Base-by-base conservation (phyloP, 1,139 yeast species). In the Pichia terricola region DNA sequence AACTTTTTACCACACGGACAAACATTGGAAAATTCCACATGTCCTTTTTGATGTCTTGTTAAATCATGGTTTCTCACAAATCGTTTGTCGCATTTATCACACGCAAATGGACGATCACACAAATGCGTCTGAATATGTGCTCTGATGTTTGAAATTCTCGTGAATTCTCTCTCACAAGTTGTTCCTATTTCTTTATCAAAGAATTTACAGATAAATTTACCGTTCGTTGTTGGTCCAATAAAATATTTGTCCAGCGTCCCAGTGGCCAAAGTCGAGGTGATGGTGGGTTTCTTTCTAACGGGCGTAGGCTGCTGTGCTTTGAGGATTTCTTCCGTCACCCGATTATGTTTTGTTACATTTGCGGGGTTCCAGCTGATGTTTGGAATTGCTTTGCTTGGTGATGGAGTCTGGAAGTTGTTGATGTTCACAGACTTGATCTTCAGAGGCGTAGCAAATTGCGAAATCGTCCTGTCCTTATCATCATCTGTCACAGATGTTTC, bases 51-150 rank as follows among this genome's bases (percentile, higher is more conserved):
- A 58, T 94, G 99, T 49, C 99, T 75, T 48, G 88, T 77, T 55
- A 94, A 70, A 64, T 94, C 99, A 60, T 94, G 98, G 52, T 94
- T 96, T 40, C 95, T 69, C 16, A 85, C 95, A 64, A 85, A 85
- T 41, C 80, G 72, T 51, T 85, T 81, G 5, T 65, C 64, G 55
- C 81, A 76, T 10, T 56, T 53, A 4, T 78, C 76, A 61, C 91
- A 84, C 4, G 69, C 70, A 64, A 80, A 82, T 1, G 99, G 99
- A 45, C 97, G 70, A 62, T 94, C 98, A 61, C 94, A 81, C 43
- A 94, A 67, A 69, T 94, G 99, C 0, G 98, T 94, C 61, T 94
- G 98, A 46, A 94, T 89, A 61, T 94, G 99, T 0, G 96, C 87
- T 49, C 97, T 72, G n/a, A 87, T 88, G 60, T 94, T 94, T 65